Percentiles rank a stretch among this genome's conserved stretches.
Conservation (phyloP, 805 yeast genomes). For the Candida pseudofarinosa region DNA sequence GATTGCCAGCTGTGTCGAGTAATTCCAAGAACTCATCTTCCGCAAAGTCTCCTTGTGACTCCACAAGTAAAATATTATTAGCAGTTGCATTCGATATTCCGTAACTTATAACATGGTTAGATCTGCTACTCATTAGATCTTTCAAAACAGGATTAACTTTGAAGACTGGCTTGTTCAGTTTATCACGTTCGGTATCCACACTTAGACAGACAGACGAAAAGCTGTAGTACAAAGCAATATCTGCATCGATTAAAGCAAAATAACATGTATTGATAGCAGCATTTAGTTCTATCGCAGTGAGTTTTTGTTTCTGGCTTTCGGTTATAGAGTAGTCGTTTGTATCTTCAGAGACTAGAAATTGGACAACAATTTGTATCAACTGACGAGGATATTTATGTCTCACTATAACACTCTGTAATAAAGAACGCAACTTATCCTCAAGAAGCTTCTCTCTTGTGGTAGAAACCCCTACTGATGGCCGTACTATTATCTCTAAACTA, state of each 20-base stretch:
- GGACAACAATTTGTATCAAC: conserved; percentile 41
- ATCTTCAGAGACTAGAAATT: conserved; percentile 30
- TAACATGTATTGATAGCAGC: conserved; percentile 70
- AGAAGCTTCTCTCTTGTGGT: conserved; percentile 70
- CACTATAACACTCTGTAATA: conserved; percentile 57
- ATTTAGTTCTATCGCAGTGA: conserved; percentile 47
- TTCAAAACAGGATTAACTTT: conserved; percentile 42
- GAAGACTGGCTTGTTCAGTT: conserved; percentile 17
- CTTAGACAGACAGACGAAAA: conserved; percentile 48
- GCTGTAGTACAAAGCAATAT: conserved; percentile 62
- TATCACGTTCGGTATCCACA: conserved; percentile 18
- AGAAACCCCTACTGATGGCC: conserved; percentile 76
- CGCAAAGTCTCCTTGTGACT: conserved; percentile 68
- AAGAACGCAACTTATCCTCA: conserved; percentile 64
- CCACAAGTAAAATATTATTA: conserved; percentile 58
- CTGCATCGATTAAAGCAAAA: conserved; percentile 77
- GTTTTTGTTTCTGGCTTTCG: conserved; percentile 21
- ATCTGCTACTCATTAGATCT: conserved; percentile 40
- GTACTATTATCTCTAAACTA: conserved; percentile 69
- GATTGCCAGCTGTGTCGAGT: conserved; percentile 48
- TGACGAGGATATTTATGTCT: conserved; percentile 75
- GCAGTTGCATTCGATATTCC: conserved; percentile 49
- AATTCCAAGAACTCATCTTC: conserved; percentile 50
- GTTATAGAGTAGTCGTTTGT: conserved; percentile 9
- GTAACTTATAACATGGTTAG: conserved; percentile 67